Evolutionary conservation across 495 filamentous ascomycete species (phyloP).

Genomic region (Penicillium silybi): DNA sequence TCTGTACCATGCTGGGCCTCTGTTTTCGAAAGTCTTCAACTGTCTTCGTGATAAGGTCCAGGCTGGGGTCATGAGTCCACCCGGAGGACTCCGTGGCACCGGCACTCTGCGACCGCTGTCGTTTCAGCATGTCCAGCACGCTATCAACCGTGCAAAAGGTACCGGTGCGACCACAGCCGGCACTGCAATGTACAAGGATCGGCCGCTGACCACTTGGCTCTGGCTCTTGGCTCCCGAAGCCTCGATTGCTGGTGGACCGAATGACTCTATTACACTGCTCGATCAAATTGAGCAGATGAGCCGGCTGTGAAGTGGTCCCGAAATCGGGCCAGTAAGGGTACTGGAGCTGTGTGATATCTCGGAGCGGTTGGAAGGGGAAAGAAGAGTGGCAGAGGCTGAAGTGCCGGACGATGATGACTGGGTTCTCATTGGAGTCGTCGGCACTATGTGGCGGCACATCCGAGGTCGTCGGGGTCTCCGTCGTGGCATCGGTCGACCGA

Average conservation of each 20-base stretch:
- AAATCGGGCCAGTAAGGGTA: constrained; percentile 96
- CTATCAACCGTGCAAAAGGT: constrained; percentile 96
- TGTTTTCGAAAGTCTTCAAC: constrained; percentile 88
- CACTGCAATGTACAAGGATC: constrained; percentile 90
- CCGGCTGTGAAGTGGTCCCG: constrained; percentile 83
- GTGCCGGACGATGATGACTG: constrained; percentile 79
- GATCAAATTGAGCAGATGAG: constrained; percentile 79
- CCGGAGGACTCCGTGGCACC: background rate
- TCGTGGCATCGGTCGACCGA: constrained; percentile 4
- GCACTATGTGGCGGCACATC: constrained; percentile 9
- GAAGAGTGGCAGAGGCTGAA: constrained; percentile 75
- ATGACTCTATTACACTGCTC: constrained; percentile 70
- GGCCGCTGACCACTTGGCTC: constrained; percentile 59
- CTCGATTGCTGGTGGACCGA: constrained; percentile 30
- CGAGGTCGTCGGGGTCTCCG: constrained; percentile 15
- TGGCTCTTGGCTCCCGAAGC: constrained; percentile 43
- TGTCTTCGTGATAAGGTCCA: constrained; percentile 78
- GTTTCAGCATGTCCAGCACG: constrained; percentile 88
- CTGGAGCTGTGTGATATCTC: constrained; percentile 93
- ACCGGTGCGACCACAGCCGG: constrained; percentile 91
- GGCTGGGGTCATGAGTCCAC: constrained; percentile 48
- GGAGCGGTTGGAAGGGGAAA: constrained; percentile 78
- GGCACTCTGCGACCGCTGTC: constrained; percentile 50
- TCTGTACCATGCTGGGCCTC: constrained; percentile 95
- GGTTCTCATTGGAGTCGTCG: constrained; percentile 47